These are phyloP conservation scores for Penicillium sclerotiorum DNA, from an alignment of 2,329 filamentous ascomycete genomes.

Conservation along the genomic window DNA sequence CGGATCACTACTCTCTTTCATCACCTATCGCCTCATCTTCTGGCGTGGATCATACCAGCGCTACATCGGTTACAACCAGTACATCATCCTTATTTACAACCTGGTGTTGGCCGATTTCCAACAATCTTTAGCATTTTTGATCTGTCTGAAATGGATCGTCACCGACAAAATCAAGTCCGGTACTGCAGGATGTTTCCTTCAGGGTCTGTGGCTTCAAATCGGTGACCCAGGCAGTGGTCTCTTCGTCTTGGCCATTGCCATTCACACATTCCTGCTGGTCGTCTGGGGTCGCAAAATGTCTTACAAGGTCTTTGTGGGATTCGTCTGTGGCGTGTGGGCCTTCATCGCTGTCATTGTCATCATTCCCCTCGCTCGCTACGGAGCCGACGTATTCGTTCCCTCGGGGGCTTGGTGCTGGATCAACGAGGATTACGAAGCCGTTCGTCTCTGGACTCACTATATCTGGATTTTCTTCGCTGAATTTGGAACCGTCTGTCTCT, in stretches of 20 bases:
- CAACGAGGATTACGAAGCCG: conserved; percentile 43
- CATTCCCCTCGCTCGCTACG: conserved; percentile 49
- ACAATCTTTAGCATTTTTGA: conserved; percentile 54
- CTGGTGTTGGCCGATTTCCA: conserved; percentile 57
- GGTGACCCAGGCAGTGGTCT: conserved; percentile 57
- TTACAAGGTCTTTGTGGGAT: conserved; percentile 48
- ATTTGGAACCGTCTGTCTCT: conserved; percentile 53
- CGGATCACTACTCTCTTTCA: conserved; percentile 48
- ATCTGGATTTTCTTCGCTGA: conserved; percentile 57
- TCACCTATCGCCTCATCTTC: conserved; percentile 55
- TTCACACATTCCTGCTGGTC: conserved; percentile 57
- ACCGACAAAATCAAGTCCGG: conserved; percentile 48
- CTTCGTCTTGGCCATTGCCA: conserved; percentile 57
- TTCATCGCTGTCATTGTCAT: conserved; percentile 51
- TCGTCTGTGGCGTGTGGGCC: conserved; percentile 50
- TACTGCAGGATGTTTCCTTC: conserved; percentile 51
- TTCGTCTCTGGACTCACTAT: conserved; percentile 54
- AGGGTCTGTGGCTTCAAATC: conserved; percentile 56
- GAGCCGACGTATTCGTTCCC: conserved; percentile 48
- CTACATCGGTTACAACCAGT: conserved; percentile 58
- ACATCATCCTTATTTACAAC: conserved; percentile 58
- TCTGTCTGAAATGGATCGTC: conserved; percentile 52
- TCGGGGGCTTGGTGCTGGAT: conserved; percentile 60
- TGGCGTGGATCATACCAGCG: conserved; percentile 52
- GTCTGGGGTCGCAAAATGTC: conserved; percentile 51